phyloP scores from a whole-genome alignment of 805 yeast genomes.

The Wickerhamiella sergipiensis region DNA sequence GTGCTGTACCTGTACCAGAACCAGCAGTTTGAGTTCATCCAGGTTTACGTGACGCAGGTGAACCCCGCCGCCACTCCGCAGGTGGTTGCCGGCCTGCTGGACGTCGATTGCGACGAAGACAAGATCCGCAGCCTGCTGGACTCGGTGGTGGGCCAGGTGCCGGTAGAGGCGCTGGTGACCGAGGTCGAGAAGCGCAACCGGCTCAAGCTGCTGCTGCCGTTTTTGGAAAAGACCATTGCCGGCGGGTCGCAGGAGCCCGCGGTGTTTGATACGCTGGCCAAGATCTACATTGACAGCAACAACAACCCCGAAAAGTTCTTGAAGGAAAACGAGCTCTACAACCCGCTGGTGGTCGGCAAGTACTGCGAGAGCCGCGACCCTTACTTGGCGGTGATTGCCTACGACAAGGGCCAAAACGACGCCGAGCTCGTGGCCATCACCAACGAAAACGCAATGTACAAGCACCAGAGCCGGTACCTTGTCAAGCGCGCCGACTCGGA shows the following conservation, averaged over 20 bases:
- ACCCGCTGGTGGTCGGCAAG: slow-evolving; percentile 89
- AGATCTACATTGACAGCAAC: slow-evolving; percentile 94
- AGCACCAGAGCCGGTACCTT: slow-evolving; percentile 95
- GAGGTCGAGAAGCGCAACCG: slow-evolving; percentile 97
- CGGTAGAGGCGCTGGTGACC: slow-evolving; percentile 72
- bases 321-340: slow-evolving; percentile 78
- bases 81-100: slow-evolving; percentile 89
- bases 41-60: slow-evolving; percentile 94
- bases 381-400: slow-evolving; percentile 91
- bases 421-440: slow-evolving; percentile 81
- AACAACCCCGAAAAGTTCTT: slow-evolving; percentile 95
- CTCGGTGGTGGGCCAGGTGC: slow-evolving; percentile 89
- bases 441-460: slow-evolving; percentile 95
- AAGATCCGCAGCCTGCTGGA: slow-evolving; percentile 68
- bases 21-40: slow-evolving; percentile 91
- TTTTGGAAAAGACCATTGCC: slow-evolving; percentile 75
- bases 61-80: slow-evolving; percentile 93
- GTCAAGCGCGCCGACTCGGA: slow-evolving; percentile 73
- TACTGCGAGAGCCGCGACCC: slow-evolving; percentile 99
- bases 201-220: slow-evolving; percentile 80
- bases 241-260: slow-evolving; percentile 80
- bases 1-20: slow-evolving; percentile 87
- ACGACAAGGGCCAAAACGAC: slow-evolving; percentile 89
- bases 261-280: slow-evolving; percentile 87
- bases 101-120: slow-evolving; percentile 91